Percentiles rank a stretch among this genome's conserved stretches.
phyloP scores from a whole-genome alignment of 2,329 filamentous ascomycete genomes.

The Aspergillus aculeatinus region DNA sequence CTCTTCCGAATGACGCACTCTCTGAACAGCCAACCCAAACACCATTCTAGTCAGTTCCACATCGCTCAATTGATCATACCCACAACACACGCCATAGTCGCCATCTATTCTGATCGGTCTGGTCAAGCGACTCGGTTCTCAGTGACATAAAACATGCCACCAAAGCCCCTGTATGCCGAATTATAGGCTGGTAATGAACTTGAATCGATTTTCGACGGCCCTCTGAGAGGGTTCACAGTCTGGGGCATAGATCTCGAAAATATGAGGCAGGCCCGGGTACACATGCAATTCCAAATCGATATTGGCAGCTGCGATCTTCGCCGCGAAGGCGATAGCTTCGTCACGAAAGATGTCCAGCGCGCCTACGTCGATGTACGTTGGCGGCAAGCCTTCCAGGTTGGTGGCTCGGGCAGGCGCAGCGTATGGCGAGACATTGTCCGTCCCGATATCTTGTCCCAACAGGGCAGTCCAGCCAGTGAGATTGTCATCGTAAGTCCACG shows the following conservation, averaged over 20 bases:
- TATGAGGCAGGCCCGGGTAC: constrained; percentile 45
- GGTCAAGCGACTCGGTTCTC: not conserved
- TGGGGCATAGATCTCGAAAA: constrained; percentile 35
- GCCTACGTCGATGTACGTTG: not conserved
- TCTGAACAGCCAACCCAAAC: not conserved
- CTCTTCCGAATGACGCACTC: not conserved
- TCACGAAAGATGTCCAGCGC: constrained; percentile 46
- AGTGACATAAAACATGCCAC: not conserved
- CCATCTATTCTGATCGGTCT: not conserved
- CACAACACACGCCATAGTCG: not conserved
- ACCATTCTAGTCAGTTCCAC: not conserved
- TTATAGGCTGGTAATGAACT: not conserved
- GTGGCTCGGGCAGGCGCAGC: not conserved
- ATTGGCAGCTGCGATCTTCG: constrained; percentile 41
- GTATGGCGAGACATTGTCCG: not conserved
- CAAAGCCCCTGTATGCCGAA: not conserved
- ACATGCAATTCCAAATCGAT: constrained; percentile 48
- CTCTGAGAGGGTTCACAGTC: constrained; percentile 14
- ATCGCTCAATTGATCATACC: not conserved
- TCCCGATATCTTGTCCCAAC: not conserved
- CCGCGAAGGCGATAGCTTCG: constrained; percentile 42
- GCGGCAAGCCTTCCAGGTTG: not conserved
- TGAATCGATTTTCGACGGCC: not conserved
- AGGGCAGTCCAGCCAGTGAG: not conserved
- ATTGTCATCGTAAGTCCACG: not conserved